These are phyloP conservation scores for Phytophthora niederhauseri DNA, from an alignment of 352 stramenopile species.

Conservation along the genomic window DNA sequence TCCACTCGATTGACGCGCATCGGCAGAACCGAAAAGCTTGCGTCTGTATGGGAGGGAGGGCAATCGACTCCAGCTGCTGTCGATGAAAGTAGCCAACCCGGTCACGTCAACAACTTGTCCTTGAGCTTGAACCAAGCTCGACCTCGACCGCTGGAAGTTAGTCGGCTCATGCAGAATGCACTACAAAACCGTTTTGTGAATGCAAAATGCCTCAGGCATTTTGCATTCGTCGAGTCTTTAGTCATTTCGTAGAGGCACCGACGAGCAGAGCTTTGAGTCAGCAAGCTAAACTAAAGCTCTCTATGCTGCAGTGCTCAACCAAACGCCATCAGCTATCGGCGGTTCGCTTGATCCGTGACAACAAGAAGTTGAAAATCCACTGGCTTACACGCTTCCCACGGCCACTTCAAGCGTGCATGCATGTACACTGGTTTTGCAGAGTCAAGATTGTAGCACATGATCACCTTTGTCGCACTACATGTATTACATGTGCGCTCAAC, in stretches of 20 bases:
- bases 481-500: no score
- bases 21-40: conserved; percentile 9
- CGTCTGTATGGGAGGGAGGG: conserved; percentile 10
- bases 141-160: background rate
- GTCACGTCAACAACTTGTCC: conserved; percentile 17
- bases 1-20: conserved; percentile 13
- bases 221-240: conserved; percentile 8
- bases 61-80: conserved; percentile 6
- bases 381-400: background rate
- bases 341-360: no score
- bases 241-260: background rate
- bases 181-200: no score
- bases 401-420: background rate
- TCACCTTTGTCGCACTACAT: no score
- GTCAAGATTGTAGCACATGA: no score
- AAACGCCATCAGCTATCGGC: no score
- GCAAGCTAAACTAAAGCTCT: conserved; percentile 1
- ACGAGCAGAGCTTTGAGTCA: conserved; percentile 11
- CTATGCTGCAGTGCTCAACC: background rate
- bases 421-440: background rate
- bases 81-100: conserved; percentile 2
- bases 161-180: background rate
- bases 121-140: conserved; percentile 9
- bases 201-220: no score
- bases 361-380: no score